phyloP scores from a whole-genome alignment of 164 flowering plant species.

The Liquidambar formosana region DNA sequence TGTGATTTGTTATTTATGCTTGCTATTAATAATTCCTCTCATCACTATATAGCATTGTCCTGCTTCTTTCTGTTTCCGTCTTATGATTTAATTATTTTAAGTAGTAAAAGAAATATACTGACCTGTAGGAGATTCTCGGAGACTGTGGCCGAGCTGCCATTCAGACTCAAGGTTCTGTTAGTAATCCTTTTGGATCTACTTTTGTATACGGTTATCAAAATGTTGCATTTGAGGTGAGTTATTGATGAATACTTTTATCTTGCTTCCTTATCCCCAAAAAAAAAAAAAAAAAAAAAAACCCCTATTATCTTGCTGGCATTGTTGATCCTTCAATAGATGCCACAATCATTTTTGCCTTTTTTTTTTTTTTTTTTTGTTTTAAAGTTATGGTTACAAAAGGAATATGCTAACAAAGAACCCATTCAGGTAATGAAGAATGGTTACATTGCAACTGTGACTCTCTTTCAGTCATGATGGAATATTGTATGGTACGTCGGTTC shows the following conservation, averaged over 20 bases:
- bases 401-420: slow-evolving; percentile 11
- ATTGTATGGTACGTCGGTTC: slow-evolving; percentile 1
- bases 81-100: not conserved
- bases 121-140: slow-evolving; percentile 81
- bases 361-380: not conserved
- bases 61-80: not conserved
- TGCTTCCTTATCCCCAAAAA: no score
- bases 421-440: slow-evolving; percentile 94
- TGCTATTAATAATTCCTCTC: no score
- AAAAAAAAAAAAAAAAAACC: no score
- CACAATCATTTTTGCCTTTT: not conserved
- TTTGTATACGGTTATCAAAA: slow-evolving; percentile 95
- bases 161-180: slow-evolving; percentile 89
- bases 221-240: slow-evolving; percentile 88
- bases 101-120: not conserved
- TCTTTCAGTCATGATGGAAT: slow-evolving; percentile 63
- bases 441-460: slow-evolving; percentile 88
- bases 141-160: slow-evolving; percentile 95
- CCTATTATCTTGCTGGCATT: no score
- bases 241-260: not conserved
- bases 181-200: slow-evolving; percentile 96
- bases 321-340: not conserved
- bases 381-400: not conserved
- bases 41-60: not conserved
- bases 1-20: no score